A percentile compares a stretch with the other conserved stretches of the same genome.
These are phyloP conservation scores for Suillus plorans DNA, from an alignment of 768 basidiomycete species.

Conservation along the genomic window DNA sequence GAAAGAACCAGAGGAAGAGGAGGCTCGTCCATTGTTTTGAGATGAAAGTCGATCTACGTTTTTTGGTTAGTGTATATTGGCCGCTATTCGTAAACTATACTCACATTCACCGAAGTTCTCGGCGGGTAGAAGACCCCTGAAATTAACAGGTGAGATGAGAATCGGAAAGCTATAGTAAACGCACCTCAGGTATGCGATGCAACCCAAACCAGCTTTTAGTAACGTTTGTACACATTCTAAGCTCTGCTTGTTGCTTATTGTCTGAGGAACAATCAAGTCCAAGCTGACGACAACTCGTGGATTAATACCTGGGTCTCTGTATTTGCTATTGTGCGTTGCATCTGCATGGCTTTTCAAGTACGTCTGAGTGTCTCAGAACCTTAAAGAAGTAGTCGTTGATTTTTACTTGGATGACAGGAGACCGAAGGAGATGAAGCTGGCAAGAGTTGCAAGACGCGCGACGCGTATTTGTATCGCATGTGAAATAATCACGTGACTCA, in stretches of 20 bases:
- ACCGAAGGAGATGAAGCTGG: not conserved
- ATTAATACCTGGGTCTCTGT: conserved; percentile 26
- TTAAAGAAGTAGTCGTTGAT: conserved; percentile 3
- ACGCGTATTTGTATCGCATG: conserved; percentile 14
- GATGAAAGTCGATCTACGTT: conserved; percentile 29
- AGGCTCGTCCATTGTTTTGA: conserved; percentile 30
- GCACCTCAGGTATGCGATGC: conserved; percentile 75
- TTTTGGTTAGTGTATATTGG: not conserved
- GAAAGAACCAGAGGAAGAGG: conserved; percentile 35
- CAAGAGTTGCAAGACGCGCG: conserved; percentile 17
- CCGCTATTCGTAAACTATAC: conserved; percentile 4
- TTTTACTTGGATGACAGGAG: not conserved
- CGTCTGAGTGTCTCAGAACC: not conserved
- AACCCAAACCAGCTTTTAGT: conserved; percentile 69
- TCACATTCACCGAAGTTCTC: conserved; percentile 76
- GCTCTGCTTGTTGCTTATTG: conserved; percentile 59
- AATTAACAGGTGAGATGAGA: conserved; percentile 10
- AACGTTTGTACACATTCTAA: conserved; percentile 71
- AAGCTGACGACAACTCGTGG: not conserved
- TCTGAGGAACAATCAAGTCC: conserved; percentile 28
- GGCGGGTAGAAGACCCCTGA: conserved; percentile 71
- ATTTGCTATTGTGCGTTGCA: conserved; percentile 16
- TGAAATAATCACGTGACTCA: conserved; percentile 21
- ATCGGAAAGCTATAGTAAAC: not conserved
- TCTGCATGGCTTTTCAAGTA: conserved; percentile 21